Evolutionary conservation across 371 early-diverging fungal species (phyloP).

Genomic region (Saksenaea vasiformis): DNA sequence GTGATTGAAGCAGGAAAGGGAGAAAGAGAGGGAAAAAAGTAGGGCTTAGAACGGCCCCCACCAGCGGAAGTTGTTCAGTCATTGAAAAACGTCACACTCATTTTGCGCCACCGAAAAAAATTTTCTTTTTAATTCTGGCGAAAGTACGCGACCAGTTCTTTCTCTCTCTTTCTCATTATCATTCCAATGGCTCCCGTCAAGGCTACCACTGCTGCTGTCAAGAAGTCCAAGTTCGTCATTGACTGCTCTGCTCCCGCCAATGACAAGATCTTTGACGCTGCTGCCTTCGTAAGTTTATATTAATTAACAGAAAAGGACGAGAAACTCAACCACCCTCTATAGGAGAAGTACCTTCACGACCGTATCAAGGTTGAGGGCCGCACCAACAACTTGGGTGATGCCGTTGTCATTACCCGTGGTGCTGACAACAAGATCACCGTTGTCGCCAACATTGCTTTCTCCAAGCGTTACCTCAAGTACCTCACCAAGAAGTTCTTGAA

Average conservation of each 20-base stretch:
- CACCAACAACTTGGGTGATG: slow-evolving; percentile 93
- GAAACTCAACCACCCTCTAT: not conserved
- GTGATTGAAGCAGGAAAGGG: too few species aligned
- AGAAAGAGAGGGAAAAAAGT: too few species aligned
- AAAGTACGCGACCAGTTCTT: slow-evolving; percentile 4
- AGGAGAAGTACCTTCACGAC: slow-evolving; percentile 96
- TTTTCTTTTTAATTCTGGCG: not conserved
- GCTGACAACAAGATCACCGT: slow-evolving; percentile 78
- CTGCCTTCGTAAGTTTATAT: slow-evolving; percentile 78
- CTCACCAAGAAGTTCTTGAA: slow-evolving; percentile 99
- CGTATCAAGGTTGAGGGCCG: slow-evolving; percentile 97
- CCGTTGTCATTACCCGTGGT: slow-evolving; percentile 83
- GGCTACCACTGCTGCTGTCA: slow-evolving; percentile 40
- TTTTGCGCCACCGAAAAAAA: slow-evolving; percentile 15
- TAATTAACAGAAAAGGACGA: not conserved
- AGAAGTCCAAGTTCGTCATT: slow-evolving; percentile 82
- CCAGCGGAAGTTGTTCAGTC: too few species aligned
- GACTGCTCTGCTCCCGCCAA: slow-evolving; percentile 93
- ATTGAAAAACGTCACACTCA: slow-evolving; percentile 5
- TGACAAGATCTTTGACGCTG: slow-evolving; percentile 96
- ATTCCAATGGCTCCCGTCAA: slow-evolving; percentile 53
- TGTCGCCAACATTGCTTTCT: slow-evolving; percentile 79
- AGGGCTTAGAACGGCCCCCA: too few species aligned
- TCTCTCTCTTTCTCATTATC: slow-evolving; percentile 25
- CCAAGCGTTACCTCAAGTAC: slow-evolving; percentile 99